phyloP scores from a whole-genome alignment of 805 yeast genomes.

The Candida insectorum region DNA sequence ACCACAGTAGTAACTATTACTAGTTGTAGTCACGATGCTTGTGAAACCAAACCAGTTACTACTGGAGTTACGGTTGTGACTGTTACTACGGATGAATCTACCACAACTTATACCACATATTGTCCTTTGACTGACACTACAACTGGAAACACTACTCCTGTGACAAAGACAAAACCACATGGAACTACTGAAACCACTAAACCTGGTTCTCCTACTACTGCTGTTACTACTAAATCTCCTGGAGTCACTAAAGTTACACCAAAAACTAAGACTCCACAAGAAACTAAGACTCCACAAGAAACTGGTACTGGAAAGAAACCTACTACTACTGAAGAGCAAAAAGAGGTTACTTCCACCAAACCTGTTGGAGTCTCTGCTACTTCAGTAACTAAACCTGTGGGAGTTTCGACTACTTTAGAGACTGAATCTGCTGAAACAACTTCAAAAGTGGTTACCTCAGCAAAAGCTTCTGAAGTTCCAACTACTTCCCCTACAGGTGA shows the following conservation, averaged over 20 bases:
- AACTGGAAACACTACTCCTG: background rate
- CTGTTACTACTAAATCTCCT: constrained; percentile 2
- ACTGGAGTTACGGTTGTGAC: constrained; percentile 28
- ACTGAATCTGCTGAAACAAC: constrained; percentile 1
- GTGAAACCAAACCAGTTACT: constrained; percentile 17
- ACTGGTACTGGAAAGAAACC: too few species aligned
- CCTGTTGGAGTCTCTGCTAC: background rate
- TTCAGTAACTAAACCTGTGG: constrained; percentile 1
- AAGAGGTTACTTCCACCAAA: background rate
- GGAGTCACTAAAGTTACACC: constrained; percentile 2
- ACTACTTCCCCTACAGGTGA: constrained; percentile 1
- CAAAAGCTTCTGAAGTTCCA: constrained; percentile 1
- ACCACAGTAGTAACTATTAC: constrained; percentile 19
- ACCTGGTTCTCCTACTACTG: constrained; percentile 2
- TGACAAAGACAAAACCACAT: too few species aligned
- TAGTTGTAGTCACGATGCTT: constrained; percentile 14
- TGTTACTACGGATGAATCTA: constrained; percentile 14
- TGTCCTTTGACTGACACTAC: constrained; percentile 17
- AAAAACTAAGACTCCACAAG: constrained; percentile 1
- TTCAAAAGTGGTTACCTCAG: constrained; percentile 1
- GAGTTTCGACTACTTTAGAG: background rate
- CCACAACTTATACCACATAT: constrained; percentile 23
- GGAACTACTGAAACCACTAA: constrained; percentile 3
- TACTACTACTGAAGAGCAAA: constrained; percentile 1
- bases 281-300: background rate